Evolutionary conservation across 345 rosid species (phyloP), one percentile per base, ranked within the genome.

Genomic region (Stellera chamaejasme): DNA sequence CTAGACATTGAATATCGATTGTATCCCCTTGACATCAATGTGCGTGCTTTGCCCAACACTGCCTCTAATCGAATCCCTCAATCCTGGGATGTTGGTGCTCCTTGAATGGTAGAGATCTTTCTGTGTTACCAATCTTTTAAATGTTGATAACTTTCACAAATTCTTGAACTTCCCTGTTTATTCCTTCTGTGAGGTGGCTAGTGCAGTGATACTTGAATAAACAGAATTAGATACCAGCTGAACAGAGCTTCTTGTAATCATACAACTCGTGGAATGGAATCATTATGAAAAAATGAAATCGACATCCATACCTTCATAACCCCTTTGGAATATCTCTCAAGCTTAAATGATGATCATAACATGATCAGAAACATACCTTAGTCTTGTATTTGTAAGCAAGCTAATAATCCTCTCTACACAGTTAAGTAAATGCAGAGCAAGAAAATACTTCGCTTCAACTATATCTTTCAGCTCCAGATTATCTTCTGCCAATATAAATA

Each of bases 1-100:
- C 79, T 82, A 52, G 98, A 86, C 70, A 62, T 88, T 44, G 83
- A 82, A 43, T 83, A 75, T 60, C 85, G 94, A 1, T 49, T 88
- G 71, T 51, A 69, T 11, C 98, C 98, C 1, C 60, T 78, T 25
- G 88, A 78, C 65, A 79, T 91, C 76, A 91, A 83, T 46, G 63
- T 88, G 27, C 64, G 54, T 13, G 49, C 73, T 28, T 56, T 79
- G 72, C 96, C 95, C 36, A 45, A 66, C 1, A 6, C 61, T 26
- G 63, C 58, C 58, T 77, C 84, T 0, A 69, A 53, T 41, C 71
- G 88, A 48, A 44, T 67, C 47, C 88, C 93, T 27, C 49, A 69
- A 32, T 62, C 63, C 19, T 77, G 85, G 77, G 43, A 50, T 12
- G 43, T 51, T 10, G 52, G 53, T 11, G 53, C 11, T 27, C n/a